Percentiles rank a stretch among this genome's conserved stretches.
phyloP scores from a whole-genome alignment of 2,329 filamentous ascomycete genomes.

The Talaromyces sp. region DNA sequence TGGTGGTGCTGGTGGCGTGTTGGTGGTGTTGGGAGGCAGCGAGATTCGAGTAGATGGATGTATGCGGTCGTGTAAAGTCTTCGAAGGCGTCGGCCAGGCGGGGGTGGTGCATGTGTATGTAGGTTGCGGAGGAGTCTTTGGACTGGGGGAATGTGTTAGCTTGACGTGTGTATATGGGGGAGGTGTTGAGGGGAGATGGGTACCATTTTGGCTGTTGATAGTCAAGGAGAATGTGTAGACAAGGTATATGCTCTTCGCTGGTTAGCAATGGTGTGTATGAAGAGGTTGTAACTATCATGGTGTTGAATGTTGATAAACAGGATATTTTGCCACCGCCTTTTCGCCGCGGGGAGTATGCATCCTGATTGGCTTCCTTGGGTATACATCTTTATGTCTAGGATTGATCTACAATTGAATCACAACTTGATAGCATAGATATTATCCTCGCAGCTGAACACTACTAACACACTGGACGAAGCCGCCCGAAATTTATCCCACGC shows the following conservation, averaged over 20 bases:
- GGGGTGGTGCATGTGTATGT: conserved; percentile 44
- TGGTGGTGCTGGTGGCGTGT: conserved; percentile 14
- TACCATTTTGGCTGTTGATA: not conserved
- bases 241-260: not conserved
- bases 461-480: not conserved
- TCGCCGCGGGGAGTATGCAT: not conserved
- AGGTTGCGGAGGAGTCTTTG: conserved; percentile 45
- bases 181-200: not conserved
- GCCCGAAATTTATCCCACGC: not conserved
- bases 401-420: not conserved
- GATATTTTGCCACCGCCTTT: not conserved
- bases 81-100: conserved; percentile 46
- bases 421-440: not conserved
- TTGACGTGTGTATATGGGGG: not conserved
- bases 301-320: not conserved
- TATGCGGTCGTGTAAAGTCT: conserved; percentile 44
- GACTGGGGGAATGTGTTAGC: conserved; percentile 28
- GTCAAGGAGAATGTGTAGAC: too few species aligned
- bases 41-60: conserved; percentile 20
- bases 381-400: too few species aligned
- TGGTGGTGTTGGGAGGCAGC: conserved; percentile 9
- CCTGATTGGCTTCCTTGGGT: not conserved
- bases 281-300: not conserved
- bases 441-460: not conserved
- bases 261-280: not conserved